phyloP scores from a whole-genome alignment of 1,284 basidiomycete genomes.

The Cryptococcus sp. region DNA sequence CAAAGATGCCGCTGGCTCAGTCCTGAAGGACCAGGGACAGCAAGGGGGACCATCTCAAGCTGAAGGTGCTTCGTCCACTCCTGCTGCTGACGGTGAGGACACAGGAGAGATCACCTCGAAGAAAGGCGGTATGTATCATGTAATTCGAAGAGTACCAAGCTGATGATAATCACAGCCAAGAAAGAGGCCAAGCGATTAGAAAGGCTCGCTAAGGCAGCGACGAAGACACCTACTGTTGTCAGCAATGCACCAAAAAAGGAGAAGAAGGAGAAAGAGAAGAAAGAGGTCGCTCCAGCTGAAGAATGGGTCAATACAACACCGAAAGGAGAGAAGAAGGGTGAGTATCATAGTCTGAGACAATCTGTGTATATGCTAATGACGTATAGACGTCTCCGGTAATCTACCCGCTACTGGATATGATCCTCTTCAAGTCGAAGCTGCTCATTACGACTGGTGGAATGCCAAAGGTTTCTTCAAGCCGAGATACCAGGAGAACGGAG shows the following conservation, averaged over 20 bases:
- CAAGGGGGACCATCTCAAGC: slow-evolving; percentile 5
- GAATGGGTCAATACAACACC: slow-evolving; percentile 81
- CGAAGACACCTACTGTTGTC: slow-evolving; percentile 49
- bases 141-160: neutral
- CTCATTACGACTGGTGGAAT: slow-evolving; percentile 99
- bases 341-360: slow-evolving; percentile 5
- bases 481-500: slow-evolving; percentile 58
- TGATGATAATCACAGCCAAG: slow-evolving; percentile 36
- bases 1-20: slow-evolving; percentile 11
- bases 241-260: slow-evolving; percentile 59
- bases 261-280: slow-evolving; percentile 63
- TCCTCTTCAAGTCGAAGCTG: slow-evolving; percentile 87
- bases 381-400: slow-evolving; percentile 65
- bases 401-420: slow-evolving; percentile 89
- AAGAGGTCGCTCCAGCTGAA: slow-evolving; percentile 58
- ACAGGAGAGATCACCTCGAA: slow-evolving; percentile 24
- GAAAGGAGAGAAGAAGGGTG: slow-evolving; percentile 85
- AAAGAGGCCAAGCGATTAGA: slow-evolving; percentile 66
- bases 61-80: slow-evolving; percentile 4
- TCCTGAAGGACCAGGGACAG: slow-evolving; percentile 30
- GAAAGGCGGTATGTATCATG: slow-evolving; percentile 32
- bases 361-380: neutral
- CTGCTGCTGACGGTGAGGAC: slow-evolving; percentile 14
- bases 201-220: slow-evolving; percentile 61
- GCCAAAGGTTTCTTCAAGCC: slow-evolving; percentile 87